Percentiles rank a stretch among this genome's conserved stretches.
phyloP scores from a whole-genome alignment of 257 asterid genomes.

The Ilex aquifolium region DNA sequence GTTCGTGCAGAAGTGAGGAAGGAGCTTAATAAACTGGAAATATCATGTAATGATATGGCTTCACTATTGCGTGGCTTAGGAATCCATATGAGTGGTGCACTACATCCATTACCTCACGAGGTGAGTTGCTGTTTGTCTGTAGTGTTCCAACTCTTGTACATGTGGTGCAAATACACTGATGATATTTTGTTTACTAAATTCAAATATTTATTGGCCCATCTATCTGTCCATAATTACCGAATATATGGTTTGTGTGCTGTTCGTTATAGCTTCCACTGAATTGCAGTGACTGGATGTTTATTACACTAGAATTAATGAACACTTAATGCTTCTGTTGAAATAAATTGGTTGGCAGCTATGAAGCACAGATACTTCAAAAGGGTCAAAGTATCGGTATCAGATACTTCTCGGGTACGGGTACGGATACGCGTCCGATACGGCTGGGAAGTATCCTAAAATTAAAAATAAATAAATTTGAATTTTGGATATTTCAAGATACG shows the following conservation, averaged over 20 bases:
- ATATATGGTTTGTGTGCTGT: neutral
- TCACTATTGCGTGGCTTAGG: conserved; percentile 64
- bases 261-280: neutral
- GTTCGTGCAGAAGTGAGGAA: conserved; percentile 60
- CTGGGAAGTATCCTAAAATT: too few relatives aligned
- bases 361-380: too few relatives aligned
- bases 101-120: conserved; percentile 51
- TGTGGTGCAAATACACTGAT: neutral
- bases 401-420: too few relatives aligned
- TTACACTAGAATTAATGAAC: neutral
- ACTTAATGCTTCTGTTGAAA: too few relatives aligned
- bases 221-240: neutral
- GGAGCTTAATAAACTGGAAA: conserved; percentile 57
- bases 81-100: conserved; percentile 39
- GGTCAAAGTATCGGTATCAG: too few relatives aligned
- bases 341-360: too few relatives aligned
- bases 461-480: too few relatives aligned
- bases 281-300: neutral
- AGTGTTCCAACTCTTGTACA: neutral
- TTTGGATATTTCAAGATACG: too few relatives aligned
- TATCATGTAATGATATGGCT: conserved; percentile 57
- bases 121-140: conserved; percentile 24
- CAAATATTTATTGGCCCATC: neutral
- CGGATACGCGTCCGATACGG: too few relatives aligned
- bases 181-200: neutral